Percentiles rank a stretch among this genome's conserved stretches.
Conservation (phyloP, 495 filamentous ascomycete genomes). For the Penicillium steckii region DNA sequence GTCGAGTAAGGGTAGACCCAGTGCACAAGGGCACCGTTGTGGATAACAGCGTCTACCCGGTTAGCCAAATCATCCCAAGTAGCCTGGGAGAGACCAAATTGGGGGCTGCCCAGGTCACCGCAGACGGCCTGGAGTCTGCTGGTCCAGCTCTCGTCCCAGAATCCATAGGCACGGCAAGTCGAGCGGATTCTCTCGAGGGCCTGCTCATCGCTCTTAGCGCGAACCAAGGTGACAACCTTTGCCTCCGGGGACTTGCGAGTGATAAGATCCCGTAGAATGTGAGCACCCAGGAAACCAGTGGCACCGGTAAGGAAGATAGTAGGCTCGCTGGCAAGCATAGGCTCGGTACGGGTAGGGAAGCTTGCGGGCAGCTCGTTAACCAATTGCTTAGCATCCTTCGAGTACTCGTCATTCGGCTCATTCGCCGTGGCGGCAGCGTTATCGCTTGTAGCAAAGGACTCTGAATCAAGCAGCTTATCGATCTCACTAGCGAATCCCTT, state of each 20-base stretch:
- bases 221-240: conserved; percentile 77
- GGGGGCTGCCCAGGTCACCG: conserved; percentile 70
- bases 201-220: conserved; percentile 55
- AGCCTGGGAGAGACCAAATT: conserved; percentile 64
- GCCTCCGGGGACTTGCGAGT: conserved; percentile 52
- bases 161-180: conserved; percentile 60
- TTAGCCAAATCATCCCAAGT: conserved; percentile 63
- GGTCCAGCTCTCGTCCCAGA: conserved; percentile 76
- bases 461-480: conserved; percentile 55
- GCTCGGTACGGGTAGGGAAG: conserved; percentile 27
- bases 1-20: conserved; percentile 82
- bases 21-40: conserved; percentile 87
- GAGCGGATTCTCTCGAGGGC: conserved; percentile 50
- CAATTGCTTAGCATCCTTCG: conserved; percentile 63
- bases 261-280: conserved; percentile 74
- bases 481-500: conserved; percentile 71
- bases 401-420: conserved; percentile 58
- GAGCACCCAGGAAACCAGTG: conserved; percentile 88
- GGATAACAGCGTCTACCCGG: conserved; percentile 76
- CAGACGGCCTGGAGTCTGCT: conserved; percentile 60
- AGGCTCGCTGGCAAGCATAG: conserved; percentile 31
- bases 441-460: conserved; percentile 32
- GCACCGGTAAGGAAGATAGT: conserved; percentile 86
- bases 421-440: conserved; percentile 27
- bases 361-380: conserved; percentile 45